Conservation (phyloP, 495 filamentous ascomycete genomes). For the Podospora fimiseda region DNA sequence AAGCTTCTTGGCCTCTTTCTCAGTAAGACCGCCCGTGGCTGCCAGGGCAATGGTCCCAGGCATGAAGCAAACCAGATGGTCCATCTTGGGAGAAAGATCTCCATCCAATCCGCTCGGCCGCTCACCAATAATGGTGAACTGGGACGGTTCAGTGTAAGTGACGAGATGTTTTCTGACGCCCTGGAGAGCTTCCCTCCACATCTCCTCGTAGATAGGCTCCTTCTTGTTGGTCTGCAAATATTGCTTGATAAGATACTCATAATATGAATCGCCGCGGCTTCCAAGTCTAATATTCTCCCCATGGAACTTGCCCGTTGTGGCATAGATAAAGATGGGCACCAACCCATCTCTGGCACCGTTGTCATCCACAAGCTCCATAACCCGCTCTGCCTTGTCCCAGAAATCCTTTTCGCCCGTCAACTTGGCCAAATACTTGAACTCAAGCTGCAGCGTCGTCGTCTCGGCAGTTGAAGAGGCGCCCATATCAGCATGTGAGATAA, state of each 20-base stretch:
- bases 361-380: conserved; percentile 82
- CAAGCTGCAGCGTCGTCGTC: conserved; percentile 84
- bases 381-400: conserved; percentile 84
- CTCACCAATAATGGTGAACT: conserved; percentile 82
- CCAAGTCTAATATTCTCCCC: conserved; percentile 85
- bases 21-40: conserved; percentile 68
- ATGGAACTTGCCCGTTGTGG: conserved; percentile 69
- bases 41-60: conserved; percentile 90
- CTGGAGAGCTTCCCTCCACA: conserved; percentile 82
- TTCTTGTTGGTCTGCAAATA: conserved; percentile 85
- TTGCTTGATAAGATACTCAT: conserved; percentile 97
- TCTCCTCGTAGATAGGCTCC: conserved; percentile 78
- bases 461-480: conserved; percentile 93
- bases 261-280: conserved; percentile 92
- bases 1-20: conserved; percentile 66
- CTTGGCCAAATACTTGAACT: conserved; percentile 96
- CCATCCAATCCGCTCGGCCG: conserved; percentile 65
- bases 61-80: conserved; percentile 96
- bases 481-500: conserved; percentile 73
- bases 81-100: conserved; percentile 80
- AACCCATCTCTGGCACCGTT: conserved; percentile 74
- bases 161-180: conserved; percentile 89
- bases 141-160: conserved; percentile 72
- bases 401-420: conserved; percentile 87
- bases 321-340: conserved; percentile 82